Percentiles rank a stretch among this genome's conserved stretches.
These are phyloP conservation scores for Penicillium canariense DNA, from an alignment of 495 filamentous ascomycete genomes.

Conservation along the genomic window DNA sequence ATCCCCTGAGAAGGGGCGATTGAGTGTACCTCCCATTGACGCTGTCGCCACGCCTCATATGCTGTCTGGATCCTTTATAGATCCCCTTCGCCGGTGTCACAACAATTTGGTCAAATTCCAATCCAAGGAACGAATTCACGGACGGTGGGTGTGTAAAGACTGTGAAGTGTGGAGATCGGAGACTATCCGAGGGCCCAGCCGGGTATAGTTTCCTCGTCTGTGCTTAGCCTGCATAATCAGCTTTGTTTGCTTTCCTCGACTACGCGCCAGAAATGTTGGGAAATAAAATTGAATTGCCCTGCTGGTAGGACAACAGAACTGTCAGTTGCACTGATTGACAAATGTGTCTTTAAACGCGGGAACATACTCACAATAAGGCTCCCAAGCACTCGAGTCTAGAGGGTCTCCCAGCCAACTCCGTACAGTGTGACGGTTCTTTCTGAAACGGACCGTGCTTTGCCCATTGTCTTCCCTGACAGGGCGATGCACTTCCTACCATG, in stretches of 20 bases:
- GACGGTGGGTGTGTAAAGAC: not conserved
- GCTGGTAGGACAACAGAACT: not conserved
- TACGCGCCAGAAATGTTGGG: not conserved
- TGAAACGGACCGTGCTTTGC: not conserved
- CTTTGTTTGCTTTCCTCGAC: not conserved
- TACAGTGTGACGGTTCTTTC: not conserved
- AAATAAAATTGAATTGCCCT: not conserved
- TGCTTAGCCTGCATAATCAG: slow-evolving; percentile 1
- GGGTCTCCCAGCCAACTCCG: not conserved
- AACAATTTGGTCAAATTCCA: not conserved
- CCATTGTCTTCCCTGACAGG: not conserved
- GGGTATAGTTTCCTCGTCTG: slow-evolving; percentile 3
- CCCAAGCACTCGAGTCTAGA: not conserved
- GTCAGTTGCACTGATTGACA: not conserved
- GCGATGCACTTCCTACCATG: not conserved
- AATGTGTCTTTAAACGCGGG: not conserved
- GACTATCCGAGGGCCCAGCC: not conserved
- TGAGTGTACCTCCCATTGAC: not conserved
- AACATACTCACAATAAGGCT: not conserved
- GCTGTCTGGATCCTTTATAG: not conserved
- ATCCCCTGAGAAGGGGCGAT: not conserved
- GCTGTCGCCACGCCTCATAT: not conserved
- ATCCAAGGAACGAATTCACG: not conserved
- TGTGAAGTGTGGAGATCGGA: not conserved
- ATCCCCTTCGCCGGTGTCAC: not conserved